Percentiles rank a stretch among this genome's conserved stretches.
Conservation (phyloP, 495 filamentous ascomycete genomes). For the Hamigera avellanea region DNA sequence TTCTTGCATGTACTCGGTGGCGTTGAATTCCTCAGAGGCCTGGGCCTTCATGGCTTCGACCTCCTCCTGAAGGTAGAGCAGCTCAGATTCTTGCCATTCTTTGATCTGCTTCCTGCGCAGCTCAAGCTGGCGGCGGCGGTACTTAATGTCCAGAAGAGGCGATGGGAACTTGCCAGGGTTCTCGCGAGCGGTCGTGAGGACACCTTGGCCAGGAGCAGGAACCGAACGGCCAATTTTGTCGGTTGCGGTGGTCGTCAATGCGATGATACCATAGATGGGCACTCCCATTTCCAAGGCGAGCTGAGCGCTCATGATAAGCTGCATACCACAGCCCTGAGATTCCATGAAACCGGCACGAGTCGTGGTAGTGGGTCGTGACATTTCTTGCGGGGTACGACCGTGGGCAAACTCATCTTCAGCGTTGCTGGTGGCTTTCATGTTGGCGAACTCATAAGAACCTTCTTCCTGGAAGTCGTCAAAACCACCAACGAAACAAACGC, state of each 20-base stretch:
- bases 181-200: slow-evolving; percentile 95
- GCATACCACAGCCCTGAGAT: slow-evolving; percentile 95
- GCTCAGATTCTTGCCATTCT: slow-evolving; percentile 89
- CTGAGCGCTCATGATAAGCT: slow-evolving; percentile 95
- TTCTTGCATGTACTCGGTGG: slow-evolving; percentile 75
- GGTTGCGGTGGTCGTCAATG: slow-evolving; percentile 90
- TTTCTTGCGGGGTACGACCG: slow-evolving; percentile 88
- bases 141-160: slow-evolving; percentile 91
- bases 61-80: slow-evolving; percentile 87
- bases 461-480: slow-evolving; percentile 99
- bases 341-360: slow-evolving; percentile 99
- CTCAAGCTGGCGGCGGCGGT: slow-evolving; percentile 88
- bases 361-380: slow-evolving; percentile 95
- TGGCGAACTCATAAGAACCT: slow-evolving; percentile 98
- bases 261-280: slow-evolving; percentile 91
- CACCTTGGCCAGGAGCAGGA: slow-evolving; percentile 90
- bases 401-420: slow-evolving; percentile 92
- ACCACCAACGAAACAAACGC: slow-evolving; percentile 93
- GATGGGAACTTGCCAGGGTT: slow-evolving; percentile 83
- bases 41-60: slow-evolving; percentile 82
- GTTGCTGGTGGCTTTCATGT: slow-evolving; percentile 99
- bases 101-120: slow-evolving; percentile 84
- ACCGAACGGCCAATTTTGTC: slow-evolving; percentile 99
- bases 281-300: slow-evolving; percentile 98
- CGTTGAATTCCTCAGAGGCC: slow-evolving; percentile 51